A percentile compares a stretch with the other conserved stretches of the same genome.
Conservation (phyloP, 2,329 filamentous ascomycete species). For the Lachnellula suecica region DNA sequence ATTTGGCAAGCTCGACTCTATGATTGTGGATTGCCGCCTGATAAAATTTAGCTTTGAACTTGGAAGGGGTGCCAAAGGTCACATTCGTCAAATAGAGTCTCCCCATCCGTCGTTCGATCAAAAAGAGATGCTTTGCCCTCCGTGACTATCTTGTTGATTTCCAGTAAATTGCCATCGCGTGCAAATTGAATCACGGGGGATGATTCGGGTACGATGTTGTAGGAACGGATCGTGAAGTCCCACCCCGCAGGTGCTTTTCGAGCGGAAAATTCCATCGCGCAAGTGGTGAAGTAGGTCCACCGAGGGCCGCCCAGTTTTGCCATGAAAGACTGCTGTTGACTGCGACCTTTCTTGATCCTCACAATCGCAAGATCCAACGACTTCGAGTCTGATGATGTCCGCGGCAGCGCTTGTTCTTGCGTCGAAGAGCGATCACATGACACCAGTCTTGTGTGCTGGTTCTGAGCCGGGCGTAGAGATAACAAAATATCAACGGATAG, state of each 20-base stretch:
- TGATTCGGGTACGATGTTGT: neutral
- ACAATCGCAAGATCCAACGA: neutral
- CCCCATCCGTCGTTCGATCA: neutral
- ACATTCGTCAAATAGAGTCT: neutral
- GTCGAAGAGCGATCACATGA: neutral
- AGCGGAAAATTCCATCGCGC: neutral
- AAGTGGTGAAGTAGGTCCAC: neutral
- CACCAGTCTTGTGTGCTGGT: neutral
- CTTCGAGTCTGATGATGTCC: neutral
- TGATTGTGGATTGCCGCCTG: neutral
- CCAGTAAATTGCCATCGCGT: neutral
- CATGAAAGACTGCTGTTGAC: neutral
- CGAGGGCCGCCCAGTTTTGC: neutral
- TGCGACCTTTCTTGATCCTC: neutral
- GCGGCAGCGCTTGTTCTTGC: neutral
- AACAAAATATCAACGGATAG: neutral
- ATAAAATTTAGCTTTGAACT: neutral
- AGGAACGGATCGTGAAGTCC: constrained; percentile 1
- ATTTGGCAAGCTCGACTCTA: neutral
- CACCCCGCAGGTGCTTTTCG: neutral
- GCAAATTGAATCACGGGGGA: neutral
- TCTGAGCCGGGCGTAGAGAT: neutral
- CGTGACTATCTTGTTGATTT: neutral
- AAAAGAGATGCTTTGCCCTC: neutral
- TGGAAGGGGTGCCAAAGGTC: no score